A percentile compares a stretch with the other conserved stretches of the same genome.
Evolutionary conservation across 768 basidiomycete species (phyloP).

Genomic region (Macrolepiota albuminosa): DNA sequence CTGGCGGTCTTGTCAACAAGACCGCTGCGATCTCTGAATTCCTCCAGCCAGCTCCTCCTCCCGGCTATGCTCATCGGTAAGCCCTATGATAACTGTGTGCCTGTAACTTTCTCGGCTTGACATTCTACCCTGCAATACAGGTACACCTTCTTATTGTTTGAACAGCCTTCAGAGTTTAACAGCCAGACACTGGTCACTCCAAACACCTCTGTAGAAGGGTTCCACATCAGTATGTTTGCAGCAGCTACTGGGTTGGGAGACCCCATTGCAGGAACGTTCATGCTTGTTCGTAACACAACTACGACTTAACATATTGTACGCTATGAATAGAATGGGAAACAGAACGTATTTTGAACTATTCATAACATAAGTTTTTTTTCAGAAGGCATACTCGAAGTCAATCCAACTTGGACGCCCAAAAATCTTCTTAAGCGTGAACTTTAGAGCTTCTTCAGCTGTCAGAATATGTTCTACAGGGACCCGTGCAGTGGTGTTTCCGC

Average conservation of each 20-base stretch:
- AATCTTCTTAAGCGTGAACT: constrained; percentile 45
- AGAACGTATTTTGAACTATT: not conserved
- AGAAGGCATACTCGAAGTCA: constrained; percentile 43
- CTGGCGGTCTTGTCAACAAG: constrained; percentile 25
- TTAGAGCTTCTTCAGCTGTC: constrained; percentile 29
- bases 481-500: constrained; percentile 41
- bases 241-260: constrained; percentile 34
- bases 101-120: not conserved
- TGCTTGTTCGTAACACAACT: constrained; percentile 24
- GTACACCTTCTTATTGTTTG: constrained; percentile 29
- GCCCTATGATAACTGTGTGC: not conserved
- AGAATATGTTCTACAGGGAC: constrained; percentile 45
- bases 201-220: constrained; percentile 27
- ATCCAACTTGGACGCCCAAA: constrained; percentile 54
- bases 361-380: constrained; percentile 4
- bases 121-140: constrained; percentile 26
- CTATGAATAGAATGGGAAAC: not conserved
- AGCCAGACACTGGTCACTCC: constrained; percentile 34
- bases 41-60: constrained; percentile 35
- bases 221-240: constrained; percentile 24
- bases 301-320: too few species aligned
- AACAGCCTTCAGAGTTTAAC: constrained; percentile 36
- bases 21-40: constrained; percentile 38
- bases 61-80: constrained; percentile 37
- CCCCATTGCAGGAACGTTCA: constrained; percentile 44